These are phyloP conservation scores for Penicillium frequentans DNA, from an alignment of 2,329 filamentous ascomycete genomes.

Conservation along the genomic window DNA sequence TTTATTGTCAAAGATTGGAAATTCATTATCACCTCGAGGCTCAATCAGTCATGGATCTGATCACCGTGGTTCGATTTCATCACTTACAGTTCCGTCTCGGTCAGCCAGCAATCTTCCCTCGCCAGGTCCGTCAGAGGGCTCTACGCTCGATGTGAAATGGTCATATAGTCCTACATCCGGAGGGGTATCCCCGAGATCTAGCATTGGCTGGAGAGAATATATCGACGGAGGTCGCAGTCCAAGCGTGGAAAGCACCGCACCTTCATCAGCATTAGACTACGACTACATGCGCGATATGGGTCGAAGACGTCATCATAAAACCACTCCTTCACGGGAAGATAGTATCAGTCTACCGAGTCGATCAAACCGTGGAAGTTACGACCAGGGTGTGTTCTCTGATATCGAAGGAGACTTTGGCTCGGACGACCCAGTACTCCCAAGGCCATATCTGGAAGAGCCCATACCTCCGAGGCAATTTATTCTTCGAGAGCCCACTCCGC, in stretches of 20 bases:
- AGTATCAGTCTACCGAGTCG: slow-evolving; percentile 49
- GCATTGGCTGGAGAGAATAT: slow-evolving; percentile 43
- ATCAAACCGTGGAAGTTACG: slow-evolving; percentile 63
- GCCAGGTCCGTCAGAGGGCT: slow-evolving; percentile 31
- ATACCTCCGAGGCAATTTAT: slow-evolving; percentile 36
- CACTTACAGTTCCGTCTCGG: slow-evolving; percentile 36
- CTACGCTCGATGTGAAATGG: slow-evolving; percentile 39
- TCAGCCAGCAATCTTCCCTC: slow-evolving; percentile 33
- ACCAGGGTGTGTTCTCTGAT: slow-evolving; percentile 57
- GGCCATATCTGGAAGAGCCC: slow-evolving; percentile 32
- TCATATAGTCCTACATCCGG: slow-evolving; percentile 42
- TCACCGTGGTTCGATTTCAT: slow-evolving; percentile 29
- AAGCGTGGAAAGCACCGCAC: slow-evolving; percentile 44
- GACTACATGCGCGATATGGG: slow-evolving; percentile 38
- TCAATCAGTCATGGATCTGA: slow-evolving; percentile 35
- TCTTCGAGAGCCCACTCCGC: slow-evolving; percentile 40
- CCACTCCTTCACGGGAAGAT: slow-evolving; percentile 52
- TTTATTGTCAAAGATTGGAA: slow-evolving; percentile 62
- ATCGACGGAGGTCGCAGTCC: slow-evolving; percentile 41
- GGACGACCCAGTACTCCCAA: slow-evolving; percentile 38
- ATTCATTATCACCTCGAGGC: slow-evolving; percentile 55
- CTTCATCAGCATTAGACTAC: slow-evolving; percentile 41
- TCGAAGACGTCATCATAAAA: slow-evolving; percentile 51
- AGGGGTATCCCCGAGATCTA: slow-evolving; percentile 42
- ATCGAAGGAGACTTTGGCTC: slow-evolving; percentile 43